A percentile compares a stretch with the other conserved stretches of the same genome.
Conservation (phyloP, 495 filamentous ascomycete genomes). For the Penicillium roqueforti region DNA sequence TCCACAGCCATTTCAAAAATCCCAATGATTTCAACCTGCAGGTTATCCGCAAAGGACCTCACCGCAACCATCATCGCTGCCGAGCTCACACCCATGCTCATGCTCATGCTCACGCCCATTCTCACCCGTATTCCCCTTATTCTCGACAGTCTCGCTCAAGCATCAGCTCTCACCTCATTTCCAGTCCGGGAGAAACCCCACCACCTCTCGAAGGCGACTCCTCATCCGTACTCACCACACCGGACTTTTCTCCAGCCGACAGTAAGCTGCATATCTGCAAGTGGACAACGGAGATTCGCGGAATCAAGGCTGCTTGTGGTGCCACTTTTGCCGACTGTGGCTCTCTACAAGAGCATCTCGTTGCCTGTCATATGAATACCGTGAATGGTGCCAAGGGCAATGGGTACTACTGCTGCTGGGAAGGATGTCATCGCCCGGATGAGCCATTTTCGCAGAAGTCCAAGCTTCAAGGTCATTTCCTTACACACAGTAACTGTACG, state of each 20-base stretch:
- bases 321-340: constrained; percentile 34
- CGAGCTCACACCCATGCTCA: constrained; percentile 35
- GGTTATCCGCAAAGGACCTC: constrained; percentile 28
- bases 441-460: constrained; percentile 50
- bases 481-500: constrained; percentile 48
- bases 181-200: constrained; percentile 41
- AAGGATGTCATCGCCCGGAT: constrained; percentile 43
- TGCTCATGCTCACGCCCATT: constrained; percentile 33
- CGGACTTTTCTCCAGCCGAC: constrained; percentile 35
- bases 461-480: constrained; percentile 47
- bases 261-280: constrained; percentile 36
- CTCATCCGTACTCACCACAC: constrained; percentile 41
- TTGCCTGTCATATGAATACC: constrained; percentile 38
- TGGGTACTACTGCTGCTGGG: constrained; percentile 49
- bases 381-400: constrained; percentile 42
- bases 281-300: constrained; percentile 31
- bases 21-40: constrained; percentile 25
- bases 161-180: constrained; percentile 39
- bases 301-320: constrained; percentile 33
- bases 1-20: constrained; percentile 28
- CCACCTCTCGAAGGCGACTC: constrained; percentile 40
- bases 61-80: constrained; percentile 39
- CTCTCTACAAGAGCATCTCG: constrained; percentile 43
- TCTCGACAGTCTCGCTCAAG: constrained; percentile 42
- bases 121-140: constrained; percentile 39